phyloP scores from a whole-genome alignment of 495 filamentous ascomycete species.

The Penicillium pulvis region DNA sequence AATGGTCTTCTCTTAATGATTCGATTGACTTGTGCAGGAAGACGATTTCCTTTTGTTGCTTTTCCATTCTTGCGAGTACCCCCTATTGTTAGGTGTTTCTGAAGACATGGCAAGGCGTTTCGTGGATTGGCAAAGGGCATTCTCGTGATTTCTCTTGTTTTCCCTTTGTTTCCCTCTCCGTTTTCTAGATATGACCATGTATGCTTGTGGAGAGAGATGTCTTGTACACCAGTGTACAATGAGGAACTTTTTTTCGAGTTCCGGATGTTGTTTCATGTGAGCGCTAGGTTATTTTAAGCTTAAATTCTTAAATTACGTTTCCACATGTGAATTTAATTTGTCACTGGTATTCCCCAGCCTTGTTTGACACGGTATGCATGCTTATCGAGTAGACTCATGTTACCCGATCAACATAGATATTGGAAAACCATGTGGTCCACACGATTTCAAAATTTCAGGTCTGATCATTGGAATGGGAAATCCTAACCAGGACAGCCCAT shows the following conservation, averaged over 20 bases:
- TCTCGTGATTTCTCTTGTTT: constrained; percentile 14
- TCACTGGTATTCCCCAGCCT: not conserved
- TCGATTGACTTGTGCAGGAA: not conserved
- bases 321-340: not conserved
- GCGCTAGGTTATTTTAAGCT: not conserved
- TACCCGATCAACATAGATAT: no score
- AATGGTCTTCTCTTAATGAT: not conserved
- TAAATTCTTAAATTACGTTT: not conserved
- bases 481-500: no score
- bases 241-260: not conserved
- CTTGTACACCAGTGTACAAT: not conserved
- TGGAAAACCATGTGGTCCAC: no score
- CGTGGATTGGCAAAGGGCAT: constrained; percentile 20
- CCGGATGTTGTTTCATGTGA: not conserved
- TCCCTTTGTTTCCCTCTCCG: not conserved
- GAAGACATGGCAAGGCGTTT: constrained; percentile 31
- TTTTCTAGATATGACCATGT: not conserved
- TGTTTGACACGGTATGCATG: not conserved
- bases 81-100: constrained; percentile 27
- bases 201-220: not conserved
- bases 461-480: no score
- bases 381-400: no score
- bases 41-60: not conserved
- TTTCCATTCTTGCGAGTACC: constrained; percentile 29
- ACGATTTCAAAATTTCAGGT: no score